phyloP scores from a whole-genome alignment of 257 asterid species.

The Solanum arcanum region DNA sequence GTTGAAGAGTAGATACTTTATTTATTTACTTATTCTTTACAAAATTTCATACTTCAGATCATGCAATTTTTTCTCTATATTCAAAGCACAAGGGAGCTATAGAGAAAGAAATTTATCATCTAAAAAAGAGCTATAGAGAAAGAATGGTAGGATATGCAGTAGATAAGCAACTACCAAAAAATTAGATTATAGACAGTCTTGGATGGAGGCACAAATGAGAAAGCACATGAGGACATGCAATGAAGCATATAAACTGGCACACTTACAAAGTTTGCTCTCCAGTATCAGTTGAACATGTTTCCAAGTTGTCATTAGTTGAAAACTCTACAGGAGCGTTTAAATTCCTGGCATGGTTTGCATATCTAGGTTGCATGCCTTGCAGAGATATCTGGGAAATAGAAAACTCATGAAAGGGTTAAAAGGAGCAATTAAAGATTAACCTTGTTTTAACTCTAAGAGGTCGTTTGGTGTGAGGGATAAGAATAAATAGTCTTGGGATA shows the following conservation, averaged over 20 bases:
- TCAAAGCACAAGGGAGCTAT: not conserved
- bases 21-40: not conserved
- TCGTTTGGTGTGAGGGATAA: not conserved
- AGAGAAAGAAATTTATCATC: not conserved
- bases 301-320: slow-evolving; percentile 29
- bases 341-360: slow-evolving; percentile 19
- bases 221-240: not conserved
- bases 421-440: not conserved
- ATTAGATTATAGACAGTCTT: not conserved
- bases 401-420: not conserved
- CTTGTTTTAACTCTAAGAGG: not conserved
- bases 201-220: not conserved
- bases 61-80: not conserved
- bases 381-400: slow-evolving; percentile 39
- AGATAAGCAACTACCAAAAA: not conserved
- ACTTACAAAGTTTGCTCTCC: slow-evolving; percentile 39
- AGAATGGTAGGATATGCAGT: not conserved
- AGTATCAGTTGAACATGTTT: slow-evolving; percentile 17
- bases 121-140: not conserved
- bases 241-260: not conserved
- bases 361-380: slow-evolving; percentile 25
- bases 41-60: not conserved
- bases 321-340: slow-evolving; percentile 18
- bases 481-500: not conserved
- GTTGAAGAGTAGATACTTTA: not conserved